Evolutionary conservation across 2,329 filamentous ascomycete genomes (phyloP).

Genomic region (Phyllosticta citrichinensis): DNA sequence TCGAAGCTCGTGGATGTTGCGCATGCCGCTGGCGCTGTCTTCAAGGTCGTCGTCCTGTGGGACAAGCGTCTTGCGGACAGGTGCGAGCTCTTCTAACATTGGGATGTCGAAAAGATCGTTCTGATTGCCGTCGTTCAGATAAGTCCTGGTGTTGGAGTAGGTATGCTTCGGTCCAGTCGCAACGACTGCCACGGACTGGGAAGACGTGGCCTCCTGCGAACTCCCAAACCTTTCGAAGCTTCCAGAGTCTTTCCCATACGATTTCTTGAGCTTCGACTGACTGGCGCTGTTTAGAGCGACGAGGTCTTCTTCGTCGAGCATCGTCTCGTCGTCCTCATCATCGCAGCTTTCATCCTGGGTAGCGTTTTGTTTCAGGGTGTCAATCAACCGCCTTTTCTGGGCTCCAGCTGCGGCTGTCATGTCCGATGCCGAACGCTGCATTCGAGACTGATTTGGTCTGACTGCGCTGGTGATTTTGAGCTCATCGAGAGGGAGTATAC

Average conservation of each 20-base stretch:
- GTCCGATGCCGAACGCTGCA: slow-evolving; percentile 6
- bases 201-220: slow-evolving; percentile 1
- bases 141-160: slow-evolving; percentile 50
- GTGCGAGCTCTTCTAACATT: slow-evolving; percentile 14
- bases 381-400: slow-evolving; percentile 14
- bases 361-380: slow-evolving; percentile 13
- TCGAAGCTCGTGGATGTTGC: slow-evolving; percentile 52
- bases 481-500: slow-evolving; percentile 22
- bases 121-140: slow-evolving; percentile 43
- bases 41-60: slow-evolving; percentile 36
- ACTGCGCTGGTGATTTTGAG: slow-evolving; percentile 19
- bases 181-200: not conserved
- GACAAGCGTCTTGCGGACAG: not conserved
- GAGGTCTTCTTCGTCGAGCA: not conserved
- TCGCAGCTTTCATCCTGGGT: not conserved
- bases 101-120: slow-evolving; percentile 30
- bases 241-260: not conserved
- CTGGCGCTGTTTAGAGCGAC: not conserved
- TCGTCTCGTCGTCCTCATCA: slow-evolving; percentile 13
- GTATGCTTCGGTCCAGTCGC: slow-evolving; percentile 38
- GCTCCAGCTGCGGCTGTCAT: not conserved
- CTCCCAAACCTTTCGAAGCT: slow-evolving; percentile 3
- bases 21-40: slow-evolving; percentile 34
- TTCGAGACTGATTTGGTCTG: not conserved
- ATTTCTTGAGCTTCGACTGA: not conserved